Percentiles rank a stretch among this genome's conserved stretches.
phyloP scores from a whole-genome alignment of 2,329 filamentous ascomycete species.

The Fonsecaea erecta region DNA sequence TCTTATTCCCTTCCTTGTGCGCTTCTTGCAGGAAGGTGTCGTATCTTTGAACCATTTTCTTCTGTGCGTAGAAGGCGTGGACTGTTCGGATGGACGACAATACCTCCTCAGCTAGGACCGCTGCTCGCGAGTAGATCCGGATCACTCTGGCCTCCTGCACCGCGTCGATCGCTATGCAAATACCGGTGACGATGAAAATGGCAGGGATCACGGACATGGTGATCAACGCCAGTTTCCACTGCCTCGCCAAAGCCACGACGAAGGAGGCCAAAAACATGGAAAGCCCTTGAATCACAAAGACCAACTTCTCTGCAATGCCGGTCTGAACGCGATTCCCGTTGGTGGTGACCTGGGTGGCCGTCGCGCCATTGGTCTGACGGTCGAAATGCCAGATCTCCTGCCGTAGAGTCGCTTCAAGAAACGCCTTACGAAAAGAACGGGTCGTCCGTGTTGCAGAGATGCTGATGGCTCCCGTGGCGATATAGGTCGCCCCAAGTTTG shows the following conservation, averaged over 20 bases:
- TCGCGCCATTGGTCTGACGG: conserved; percentile 38
- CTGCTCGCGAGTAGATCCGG: conserved; percentile 51
- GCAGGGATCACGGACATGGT: conserved; percentile 55
- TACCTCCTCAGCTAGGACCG: conserved; percentile 56
- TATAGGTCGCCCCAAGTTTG: conserved; percentile 43
- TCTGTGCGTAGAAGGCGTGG: conserved; percentile 54
- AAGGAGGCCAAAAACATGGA: conserved; percentile 48
- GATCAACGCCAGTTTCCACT: conserved; percentile 54
- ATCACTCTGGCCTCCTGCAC: conserved; percentile 35
- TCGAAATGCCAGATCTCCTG: conserved; percentile 44
- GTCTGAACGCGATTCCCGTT: conserved; percentile 45
- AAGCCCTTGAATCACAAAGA: conserved; percentile 42
- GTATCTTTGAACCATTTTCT: conserved; percentile 51
- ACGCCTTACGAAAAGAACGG: conserved; percentile 34
- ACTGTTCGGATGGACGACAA: conserved; percentile 57
- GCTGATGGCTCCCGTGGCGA: conserved; percentile 40
- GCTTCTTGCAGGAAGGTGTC: conserved; percentile 50
- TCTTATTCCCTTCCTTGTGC: conserved; percentile 52
- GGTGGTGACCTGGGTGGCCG: conserved; percentile 41
- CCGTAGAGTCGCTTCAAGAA: conserved; percentile 40
- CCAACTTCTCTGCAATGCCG: conserved; percentile 49
- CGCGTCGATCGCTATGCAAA: conserved; percentile 38
- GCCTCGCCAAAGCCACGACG: conserved; percentile 47
- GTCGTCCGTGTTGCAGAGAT: conserved; percentile 39
- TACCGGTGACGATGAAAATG: conserved; percentile 41